Base-by-base conservation (phyloP, 345 rosid species). In the Gossypium raimondii region DNA sequence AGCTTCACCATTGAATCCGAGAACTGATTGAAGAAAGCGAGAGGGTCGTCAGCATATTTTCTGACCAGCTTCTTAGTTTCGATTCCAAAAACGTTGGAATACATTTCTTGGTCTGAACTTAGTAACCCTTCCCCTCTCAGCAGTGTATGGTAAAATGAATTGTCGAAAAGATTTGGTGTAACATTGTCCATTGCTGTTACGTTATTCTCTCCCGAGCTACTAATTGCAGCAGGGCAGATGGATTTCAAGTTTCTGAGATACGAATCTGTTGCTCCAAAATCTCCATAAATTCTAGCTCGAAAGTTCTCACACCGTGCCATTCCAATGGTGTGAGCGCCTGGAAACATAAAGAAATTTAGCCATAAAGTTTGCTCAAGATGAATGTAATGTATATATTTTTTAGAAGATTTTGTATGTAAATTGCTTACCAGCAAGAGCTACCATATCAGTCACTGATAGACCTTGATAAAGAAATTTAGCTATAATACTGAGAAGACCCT, bases 91-190 rank as follows among this genome's bases (percentile, higher is more conserved):
- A 84, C 1, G 80, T 97, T 89, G 3, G 92, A 84, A 79, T 90
- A 90, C 76, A 94, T 73, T 77, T 86, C 94, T 78, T 94, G 98
- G 84, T 94, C 98, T 1, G 98, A 92, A 9, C 76, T 90, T 17
- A 94, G 59, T 25, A 94, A 38, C 41, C 97, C 97, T 67, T 88
- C 92, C n/a, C 90, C 93, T 74, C 77, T 84, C 73, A 90, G n/a
- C 10, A 94, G 76, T 7, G 77, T 75, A 0, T 82, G 88, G 79
- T 82, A 94, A 62, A 82, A 88, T 0, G 95, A 86, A 38, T 92
- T 92, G 84, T 92, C 98, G 50, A 92, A 94, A 11, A 84, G 82
- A 60, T 85, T 67, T 0, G 98, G 98, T 2, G 93, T 92, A 11
- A 75, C 85, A 51, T 88, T 75, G 80, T 94, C 98, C 79, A 94